These are phyloP conservation scores for Plasmodium reichenowi DNA, from an alignment of 169 alveolate species.

Conservation along the genomic window DNA sequence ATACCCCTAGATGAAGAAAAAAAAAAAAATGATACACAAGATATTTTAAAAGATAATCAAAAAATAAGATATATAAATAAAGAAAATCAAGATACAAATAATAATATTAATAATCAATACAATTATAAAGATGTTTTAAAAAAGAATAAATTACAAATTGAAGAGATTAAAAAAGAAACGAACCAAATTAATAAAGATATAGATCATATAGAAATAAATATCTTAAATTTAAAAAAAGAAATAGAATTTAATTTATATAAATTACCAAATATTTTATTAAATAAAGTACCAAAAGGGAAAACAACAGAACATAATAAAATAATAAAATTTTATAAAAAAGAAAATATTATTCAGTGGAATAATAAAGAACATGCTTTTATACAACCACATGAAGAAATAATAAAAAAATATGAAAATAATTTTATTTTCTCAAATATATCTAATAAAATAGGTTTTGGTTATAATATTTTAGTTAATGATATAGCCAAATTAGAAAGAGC, in stretches of 20 bases:
- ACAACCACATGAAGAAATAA: constrained; percentile 64
- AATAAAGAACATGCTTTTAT: not conserved
- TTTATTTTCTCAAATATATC: constrained; percentile 58
- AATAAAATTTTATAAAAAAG: constrained; percentile 46
- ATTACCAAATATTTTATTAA: constrained; percentile 55
- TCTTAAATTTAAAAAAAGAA: constrained; percentile 17
- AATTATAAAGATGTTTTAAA: too few species aligned
- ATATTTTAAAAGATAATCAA: not conserved
- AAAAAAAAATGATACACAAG: not conserved
- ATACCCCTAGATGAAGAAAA: not conserved
- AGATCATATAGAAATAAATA: constrained; percentile 23
- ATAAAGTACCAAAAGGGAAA: constrained; percentile 56
- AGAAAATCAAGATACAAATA: not conserved
- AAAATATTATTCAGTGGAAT: constrained; percentile 5
- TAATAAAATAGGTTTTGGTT: constrained; percentile 75
- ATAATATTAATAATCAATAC: not conserved
- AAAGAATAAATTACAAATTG: not conserved
- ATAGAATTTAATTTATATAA: constrained; percentile 44
- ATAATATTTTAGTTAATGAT: constrained; percentile 68
- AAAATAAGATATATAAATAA: not conserved
- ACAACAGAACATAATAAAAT: constrained; percentile 23
- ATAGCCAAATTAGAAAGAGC: constrained; percentile 82
- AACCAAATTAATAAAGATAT: constrained; percentile 38
- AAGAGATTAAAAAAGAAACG: constrained; percentile 43
- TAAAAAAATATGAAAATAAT: constrained; percentile 64